These are phyloP conservation scores for Globisporangium heterothallicum DNA, from an alignment of 352 stramenopile genomes.

Conservation along the genomic window DNA sequence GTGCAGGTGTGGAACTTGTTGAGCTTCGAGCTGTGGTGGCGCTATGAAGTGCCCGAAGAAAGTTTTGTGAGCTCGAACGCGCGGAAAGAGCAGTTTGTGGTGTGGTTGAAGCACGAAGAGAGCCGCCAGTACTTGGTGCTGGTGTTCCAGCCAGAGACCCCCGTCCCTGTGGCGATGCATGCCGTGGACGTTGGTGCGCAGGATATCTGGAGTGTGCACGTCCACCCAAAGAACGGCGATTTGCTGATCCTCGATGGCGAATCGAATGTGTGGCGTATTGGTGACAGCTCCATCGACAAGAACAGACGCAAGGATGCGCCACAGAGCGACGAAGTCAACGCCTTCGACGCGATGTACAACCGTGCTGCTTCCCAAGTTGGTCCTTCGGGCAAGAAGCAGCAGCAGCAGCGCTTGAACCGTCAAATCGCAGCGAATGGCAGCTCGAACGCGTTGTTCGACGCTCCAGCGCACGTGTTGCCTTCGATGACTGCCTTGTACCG, in stretches of 20 bases:
- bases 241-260: slow-evolving; percentile 47
- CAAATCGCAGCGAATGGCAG: slow-evolving; percentile 11
- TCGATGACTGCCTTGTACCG: slow-evolving; percentile 80
- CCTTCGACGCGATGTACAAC: slow-evolving; percentile 42
- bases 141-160: slow-evolving; percentile 39
- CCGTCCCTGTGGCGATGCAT: slow-evolving; percentile 44
- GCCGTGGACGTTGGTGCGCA: slow-evolving; percentile 25
- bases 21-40: slow-evolving; percentile 61
- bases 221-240: slow-evolving; percentile 57
- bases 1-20: slow-evolving; percentile 80
- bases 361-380: slow-evolving; percentile 17
- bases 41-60: slow-evolving; percentile 44
- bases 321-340: slow-evolving; percentile 28
- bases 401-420: slow-evolving; percentile 8
- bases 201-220: slow-evolving; percentile 42
- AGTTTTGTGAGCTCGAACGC: slow-evolving; percentile 29
- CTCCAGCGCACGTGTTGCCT: slow-evolving; percentile 73
- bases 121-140: slow-evolving; percentile 36
- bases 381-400: slow-evolving; percentile 19
- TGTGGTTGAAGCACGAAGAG: slow-evolving; percentile 25
- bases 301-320: slow-evolving; percentile 27
- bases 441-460: slow-evolving; percentile 58
- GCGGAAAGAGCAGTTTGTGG: slow-evolving; percentile 42
- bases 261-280: slow-evolving; percentile 57
- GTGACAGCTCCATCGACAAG: slow-evolving; percentile 34